Base-by-base conservation (phyloP, 306 rosid genomes). In the Datisca glomerata region DNA sequence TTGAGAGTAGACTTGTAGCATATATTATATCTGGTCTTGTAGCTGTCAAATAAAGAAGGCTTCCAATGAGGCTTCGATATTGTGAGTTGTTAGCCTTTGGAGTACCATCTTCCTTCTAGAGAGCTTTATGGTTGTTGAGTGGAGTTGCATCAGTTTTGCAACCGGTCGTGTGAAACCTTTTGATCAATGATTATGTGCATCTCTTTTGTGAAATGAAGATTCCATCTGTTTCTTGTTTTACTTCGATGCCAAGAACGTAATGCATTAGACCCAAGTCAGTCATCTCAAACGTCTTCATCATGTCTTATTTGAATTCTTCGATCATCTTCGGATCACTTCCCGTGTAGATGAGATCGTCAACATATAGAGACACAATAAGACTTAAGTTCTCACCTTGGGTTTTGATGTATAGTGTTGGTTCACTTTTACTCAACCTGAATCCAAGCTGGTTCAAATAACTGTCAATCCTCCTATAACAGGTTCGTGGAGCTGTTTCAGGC, bases 371-470 rank as follows among this genome's bases (percentile, higher is more conserved):
- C 11, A 50, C 16, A 21, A 36, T 36, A 13, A 50, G 16, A 12
- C 18, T 34, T 25, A 4, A 21, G n/a, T 4, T n/a, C 2, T n/a
- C 35, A 50, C 16, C 35, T 50, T 23, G 34, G 16, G 31, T 50
- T 7, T 36, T 50, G 14, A 16, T 50, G 44, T 22, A 50, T 3
- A 49, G 34, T n/a, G 45, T 50, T 20, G 44, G 23, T 8, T 50
- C 45, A 35, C 32, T 50, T 5, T 35, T 21, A 13, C 56, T 21
- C 34, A 31, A 33, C 34, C 2, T 23, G 22, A 36, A 47, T 13
- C 31, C 34, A 12, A 13, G 33, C 8, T 50, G 13, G 5, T n/a
- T 34, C 16, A 50, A 21, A 7, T 50, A 37, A 9, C 21, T 21
- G 6, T 36, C 15, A 11, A 50, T 50, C 23, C 8, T 16, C 1